Base-by-base conservation (phyloP, 1,284 basidiomycete species). In the Boletus sp. region DNA sequence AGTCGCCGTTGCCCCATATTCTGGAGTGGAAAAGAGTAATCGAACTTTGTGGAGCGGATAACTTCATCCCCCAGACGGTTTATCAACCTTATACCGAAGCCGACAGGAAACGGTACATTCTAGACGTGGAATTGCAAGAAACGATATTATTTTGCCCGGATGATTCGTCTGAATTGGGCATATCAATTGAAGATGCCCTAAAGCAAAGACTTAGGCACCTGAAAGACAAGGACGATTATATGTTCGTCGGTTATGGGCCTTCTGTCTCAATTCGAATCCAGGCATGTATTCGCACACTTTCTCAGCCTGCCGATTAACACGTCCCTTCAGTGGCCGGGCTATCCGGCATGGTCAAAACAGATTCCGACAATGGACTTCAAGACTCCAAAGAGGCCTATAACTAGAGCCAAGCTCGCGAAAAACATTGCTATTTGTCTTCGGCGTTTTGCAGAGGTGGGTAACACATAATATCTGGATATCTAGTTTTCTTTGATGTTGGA, bases 351-450 rank as follows among this genome's bases (percentile, higher is more conserved):
- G 84, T 84, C 80, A 49, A 75, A 81, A 46, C 86, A 88, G 60
- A 88, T 88, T 50, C 86, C 85, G 8, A 88, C 85, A 0, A 78
- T 79, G 62, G 84, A 88, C 64, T 88, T 87, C 62, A 75, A 77
- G 27, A 85, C 76, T 49, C 84, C 85, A 0, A 86, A 84, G 37
- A 76, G 81, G 4, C 84, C 80, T 10, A 85, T 88, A 53, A 85
- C 82, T 2, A 71, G 72, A 44, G 76, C 74, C 13, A 84, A 84
- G 57, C 70, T 84, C 13, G 82, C 80, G 1, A 85, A 83, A 60
- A 82, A 81, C 44, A 73, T 84, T 8, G 82, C 82, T 1, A 84
- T 80, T 60, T 82, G 79, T 61, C 71, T 83, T 5, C 69, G 75
- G 41, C 72, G 77, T 36, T 83, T 83, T 58, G 76, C 76, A 48